Base-by-base conservation (phyloP, 2,329 filamentous ascomycete genomes). In the Fusarium sp. region DNA sequence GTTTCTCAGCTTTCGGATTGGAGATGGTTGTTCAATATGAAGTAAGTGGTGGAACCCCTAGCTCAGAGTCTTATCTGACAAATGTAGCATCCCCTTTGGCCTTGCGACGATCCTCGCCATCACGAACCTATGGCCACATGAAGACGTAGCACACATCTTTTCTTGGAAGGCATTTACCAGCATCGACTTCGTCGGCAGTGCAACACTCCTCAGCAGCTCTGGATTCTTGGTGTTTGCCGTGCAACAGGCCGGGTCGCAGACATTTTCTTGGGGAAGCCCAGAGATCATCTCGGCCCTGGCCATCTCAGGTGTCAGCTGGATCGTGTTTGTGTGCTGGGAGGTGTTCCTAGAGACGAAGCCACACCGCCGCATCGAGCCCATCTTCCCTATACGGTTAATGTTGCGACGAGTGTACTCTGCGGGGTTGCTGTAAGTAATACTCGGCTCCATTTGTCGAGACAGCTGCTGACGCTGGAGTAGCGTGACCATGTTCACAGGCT, bases 21-120 rank as follows among this genome's bases (percentile, higher is more conserved):
- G 90, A 84, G 87, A 60, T 90, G 89, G 84, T 84, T 91, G 43
- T 91, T 91, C 79, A 88, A 88, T 79, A 87, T 91, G 79, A 92
- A 92, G 89, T 90, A 80, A 54, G 86, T 73, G 22, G 10, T 12
- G 15, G 25, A 8, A 20, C 45, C 27, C 25, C 25, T 33, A 20
- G 59, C 25, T 17, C 5, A 20, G 22, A 22, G 25, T 32, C 33
- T 9, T n/a, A 45, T 47, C 66, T 79, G 65, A 78, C 69, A 32
- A 9, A 9, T n/a, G 11, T 65, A 89, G 87, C 71, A 83, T 89
- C 25, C 88, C 88, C 0, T 85, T 87, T 71, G 87, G 87, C 1
- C 76, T 86, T 3, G 74, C 85, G 12, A 84, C 86, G 4, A 83
- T 89, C n/a, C 74, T 84, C 17, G 83, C 83, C 6, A 84, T 90